Conservation (phyloP, 176 grass and related monocot genomes). For the Oryza glaberrima region DNA sequence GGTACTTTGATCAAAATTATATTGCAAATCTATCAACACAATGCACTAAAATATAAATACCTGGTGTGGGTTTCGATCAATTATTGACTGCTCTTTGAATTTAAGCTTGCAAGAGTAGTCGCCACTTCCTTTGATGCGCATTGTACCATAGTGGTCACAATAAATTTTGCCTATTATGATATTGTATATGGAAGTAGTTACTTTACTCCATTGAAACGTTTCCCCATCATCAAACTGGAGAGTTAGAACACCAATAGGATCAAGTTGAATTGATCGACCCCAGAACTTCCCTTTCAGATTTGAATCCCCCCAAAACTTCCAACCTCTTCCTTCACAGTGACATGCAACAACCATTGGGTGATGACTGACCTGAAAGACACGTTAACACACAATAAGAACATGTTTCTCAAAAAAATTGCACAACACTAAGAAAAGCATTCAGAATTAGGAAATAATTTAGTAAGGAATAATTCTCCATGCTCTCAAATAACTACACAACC, state of each 20-base stretch:
- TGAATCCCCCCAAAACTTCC: slow-evolving; percentile 93
- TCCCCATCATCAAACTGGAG: slow-evolving; percentile 97
- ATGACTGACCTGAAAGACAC: slow-evolving; percentile 77
- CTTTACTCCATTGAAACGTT: slow-evolving; percentile 95
- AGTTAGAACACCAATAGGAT: slow-evolving; percentile 87
- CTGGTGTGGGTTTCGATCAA: slow-evolving; percentile 93
- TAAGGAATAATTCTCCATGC: slow-evolving; percentile 7
- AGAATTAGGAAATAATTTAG: slow-evolving; percentile 27
- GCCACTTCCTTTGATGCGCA: slow-evolving; percentile 87
- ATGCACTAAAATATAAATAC: slow-evolving; percentile 42
- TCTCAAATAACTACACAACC: slow-evolving; percentile 41
- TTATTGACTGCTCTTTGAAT: slow-evolving; percentile 97
- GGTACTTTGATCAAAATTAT: background rate
- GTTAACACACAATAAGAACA: slow-evolving; percentile 33
- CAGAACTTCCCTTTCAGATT: slow-evolving; percentile 99
- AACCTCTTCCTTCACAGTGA: slow-evolving; percentile 89
- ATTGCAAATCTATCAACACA: background rate
- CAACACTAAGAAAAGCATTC: slow-evolving; percentile 12
- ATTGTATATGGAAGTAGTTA: slow-evolving; percentile 99
- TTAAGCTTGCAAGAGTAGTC: slow-evolving; percentile 96
- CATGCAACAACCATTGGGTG: slow-evolving; percentile 96
- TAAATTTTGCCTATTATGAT: slow-evolving; percentile 99
- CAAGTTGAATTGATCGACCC: slow-evolving; percentile 97
- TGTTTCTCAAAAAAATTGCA: slow-evolving; percentile 3
- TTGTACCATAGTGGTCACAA: slow-evolving; percentile 96